A percentile compares a stretch with the other conserved stretches of the same genome.
Evolutionary conservation across 2,329 filamentous ascomycete genomes (phyloP).

Genomic region (Diaporthe destruens): DNA sequence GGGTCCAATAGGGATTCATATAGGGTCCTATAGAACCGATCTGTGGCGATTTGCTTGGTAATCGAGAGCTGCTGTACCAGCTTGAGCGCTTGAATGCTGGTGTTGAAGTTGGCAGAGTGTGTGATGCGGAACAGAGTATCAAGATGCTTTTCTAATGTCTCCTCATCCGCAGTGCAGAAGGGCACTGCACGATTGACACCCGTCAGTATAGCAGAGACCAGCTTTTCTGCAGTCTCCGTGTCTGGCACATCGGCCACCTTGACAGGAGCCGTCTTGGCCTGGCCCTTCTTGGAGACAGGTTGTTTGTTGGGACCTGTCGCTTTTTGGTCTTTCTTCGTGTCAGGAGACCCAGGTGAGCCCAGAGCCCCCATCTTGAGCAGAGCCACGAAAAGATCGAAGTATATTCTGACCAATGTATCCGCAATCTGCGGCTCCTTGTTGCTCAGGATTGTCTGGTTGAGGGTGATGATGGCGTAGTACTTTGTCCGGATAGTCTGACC

Average conservation of each 20-base stretch:
- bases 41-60: slow-evolving; percentile 82
- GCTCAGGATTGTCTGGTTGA: slow-evolving; percentile 96
- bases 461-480: slow-evolving; percentile 95
- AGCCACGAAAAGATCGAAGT: slow-evolving; percentile 89
- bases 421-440: slow-evolving; percentile 85
- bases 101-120: slow-evolving; percentile 99
- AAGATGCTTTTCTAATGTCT: slow-evolving; percentile 86
- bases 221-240: slow-evolving; percentile 86
- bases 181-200: slow-evolving; percentile 97
- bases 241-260: slow-evolving; percentile 58
- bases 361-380: slow-evolving; percentile 76
- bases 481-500: slow-evolving; percentile 89
- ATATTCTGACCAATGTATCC: slow-evolving; percentile 85
- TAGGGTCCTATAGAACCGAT: slow-evolving; percentile 93
- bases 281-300: slow-evolving; percentile 48
- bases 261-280: slow-evolving; percentile 47
- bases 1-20: slow-evolving; percentile 96
- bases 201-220: slow-evolving; percentile 90
- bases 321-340: slow-evolving; percentile 55
- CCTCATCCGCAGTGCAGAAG: slow-evolving; percentile 85
- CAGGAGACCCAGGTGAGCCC: slow-evolving; percentile 56
- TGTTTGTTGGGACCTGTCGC: slow-evolving; percentile 51
- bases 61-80: slow-evolving; percentile 92
- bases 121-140: slow-evolving; percentile 96
- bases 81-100: slow-evolving; percentile 93